A percentile compares a stretch with the other conserved stretches of the same genome.
Conservation (phyloP, 768 basidiomycete species). For the Hysterangium stoloniferum region DNA sequence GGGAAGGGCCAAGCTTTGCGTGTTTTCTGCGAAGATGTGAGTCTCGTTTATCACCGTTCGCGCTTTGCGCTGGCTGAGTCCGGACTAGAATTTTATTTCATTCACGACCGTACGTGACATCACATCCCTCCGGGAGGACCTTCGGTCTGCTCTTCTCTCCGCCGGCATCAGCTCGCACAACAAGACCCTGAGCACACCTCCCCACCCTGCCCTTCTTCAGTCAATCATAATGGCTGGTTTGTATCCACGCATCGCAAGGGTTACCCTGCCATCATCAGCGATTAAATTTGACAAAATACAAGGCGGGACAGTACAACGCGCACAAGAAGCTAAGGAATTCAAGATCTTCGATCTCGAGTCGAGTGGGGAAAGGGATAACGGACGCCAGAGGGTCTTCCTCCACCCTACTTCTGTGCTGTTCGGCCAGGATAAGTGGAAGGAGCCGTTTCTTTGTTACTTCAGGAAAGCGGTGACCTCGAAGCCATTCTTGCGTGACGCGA, state of each 20-base stretch:
- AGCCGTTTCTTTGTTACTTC: constrained; percentile 79
- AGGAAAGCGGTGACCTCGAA: constrained; percentile 76
- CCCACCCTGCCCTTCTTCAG: constrained; percentile 70
- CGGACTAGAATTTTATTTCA: constrained; percentile 83
- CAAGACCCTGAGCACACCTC: constrained; percentile 36
- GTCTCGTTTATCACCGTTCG: constrained; percentile 1
- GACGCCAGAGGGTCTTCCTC: constrained; percentile 55
- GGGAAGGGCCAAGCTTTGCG: constrained; percentile 43
- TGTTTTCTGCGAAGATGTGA: constrained; percentile 57
- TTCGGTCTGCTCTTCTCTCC: constrained; percentile 58
- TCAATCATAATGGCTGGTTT: constrained; percentile 79
- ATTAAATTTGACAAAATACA: constrained; percentile 83
- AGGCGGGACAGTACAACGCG: constrained; percentile 75
- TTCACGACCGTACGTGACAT: constrained; percentile 67
- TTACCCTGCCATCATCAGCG: constrained; percentile 62
- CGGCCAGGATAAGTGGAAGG: constrained; percentile 59
- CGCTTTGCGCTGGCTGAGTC: too few relatives aligned
- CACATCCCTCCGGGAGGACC: constrained; percentile 67
- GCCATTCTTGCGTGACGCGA: constrained; percentile 79
- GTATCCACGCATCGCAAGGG: constrained; percentile 75
- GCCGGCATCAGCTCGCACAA: constrained; percentile 58
- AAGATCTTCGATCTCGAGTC: constrained; percentile 62
- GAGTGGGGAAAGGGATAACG: constrained; percentile 24
- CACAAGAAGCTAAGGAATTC: constrained; percentile 79
- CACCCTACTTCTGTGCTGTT: constrained; percentile 84